Evolutionary conservation across 768 basidiomycete genomes (phyloP).

Genomic region (Melanogaster broomeanus): DNA sequence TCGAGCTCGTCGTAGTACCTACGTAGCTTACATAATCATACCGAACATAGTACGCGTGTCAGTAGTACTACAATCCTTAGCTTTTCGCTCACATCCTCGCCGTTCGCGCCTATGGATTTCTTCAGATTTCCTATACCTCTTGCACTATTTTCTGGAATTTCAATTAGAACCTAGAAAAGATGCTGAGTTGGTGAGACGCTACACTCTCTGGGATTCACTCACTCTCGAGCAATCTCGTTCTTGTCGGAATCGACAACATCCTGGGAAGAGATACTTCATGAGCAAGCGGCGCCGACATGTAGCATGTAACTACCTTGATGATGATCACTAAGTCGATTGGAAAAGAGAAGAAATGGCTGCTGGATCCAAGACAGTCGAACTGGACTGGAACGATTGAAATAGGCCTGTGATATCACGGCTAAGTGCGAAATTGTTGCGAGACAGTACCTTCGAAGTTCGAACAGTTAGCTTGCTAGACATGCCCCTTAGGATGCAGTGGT

Average conservation of each 20-base stretch:
- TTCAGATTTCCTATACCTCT: no score
- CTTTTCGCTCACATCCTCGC: no score
- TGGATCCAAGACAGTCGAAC: constrained; percentile 54
- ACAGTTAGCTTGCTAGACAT: not conserved
- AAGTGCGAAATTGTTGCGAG: constrained; percentile 60
- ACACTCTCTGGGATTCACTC: constrained; percentile 11
- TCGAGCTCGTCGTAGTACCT: no score
- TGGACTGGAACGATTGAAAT: constrained; percentile 57
- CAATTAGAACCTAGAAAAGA: constrained; percentile 41
- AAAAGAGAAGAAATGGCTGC: constrained; percentile 53
- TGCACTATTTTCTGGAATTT: constrained; percentile 58
- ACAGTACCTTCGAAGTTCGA: constrained; percentile 52
- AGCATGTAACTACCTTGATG: constrained; percentile 43
- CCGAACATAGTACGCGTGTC: no score
- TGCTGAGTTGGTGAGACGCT: not conserved
- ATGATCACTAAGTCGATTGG: constrained; percentile 56
- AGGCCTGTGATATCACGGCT: constrained; percentile 55
- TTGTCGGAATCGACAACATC: constrained; percentile 62
- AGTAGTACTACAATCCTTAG: no score
- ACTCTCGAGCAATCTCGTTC: constrained; percentile 55
- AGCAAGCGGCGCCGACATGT: not conserved
- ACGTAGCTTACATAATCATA: no score
- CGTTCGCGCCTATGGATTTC: no score
- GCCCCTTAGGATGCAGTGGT: constrained; percentile 4
- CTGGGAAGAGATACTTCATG: constrained; percentile 27